Evolutionary conservation across 2,329 filamentous ascomycete genomes (phyloP), one percentile per base, ranked within the genome.

Genomic region (Cercospora zeae-maydis): DNA sequence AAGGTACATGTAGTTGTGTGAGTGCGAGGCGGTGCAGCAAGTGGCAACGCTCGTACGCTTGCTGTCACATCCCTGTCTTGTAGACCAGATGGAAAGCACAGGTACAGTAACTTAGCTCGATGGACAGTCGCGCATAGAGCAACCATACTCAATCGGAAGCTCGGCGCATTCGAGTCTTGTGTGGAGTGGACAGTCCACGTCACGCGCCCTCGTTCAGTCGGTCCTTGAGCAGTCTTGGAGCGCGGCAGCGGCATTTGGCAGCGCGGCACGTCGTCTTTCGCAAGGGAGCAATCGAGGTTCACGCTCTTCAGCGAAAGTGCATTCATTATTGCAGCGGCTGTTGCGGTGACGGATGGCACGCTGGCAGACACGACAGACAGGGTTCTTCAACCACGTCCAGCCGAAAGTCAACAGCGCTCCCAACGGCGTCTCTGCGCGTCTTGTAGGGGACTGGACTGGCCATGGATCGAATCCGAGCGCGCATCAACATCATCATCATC

Each of bases 391-490:
- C 24, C 24, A 27, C 36, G 54, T 57, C 54, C n/a, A 45, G 16
- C 19, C 54, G 8, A 33, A n/a, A 57, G 54, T 45, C 54, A 31
- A 13, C 21, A 45, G 27, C 21, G n/a, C 10, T 31, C 36, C 54
- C 54, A 57, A 57, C 54, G 27, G 36, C 54, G 14, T 57, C 54
- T 42, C 54, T 34, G 27, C 54, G 37, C 31, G 19, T 39, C 24
- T 39, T 33, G 8, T 36, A 14, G 52, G 6, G n/a, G n/a, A n/a
- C n/a, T n/a, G n/a, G 19, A 55, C 10, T 13, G 33, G 52, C 52
- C 52, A 33, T 19, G 13, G 37, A 42, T 30, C 54, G 37, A 34
- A 36, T 16, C 13, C 19, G 33, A 5, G 14, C 19, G 52, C 33
- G 24, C 24, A 3, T 27, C 24, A 27, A n/a, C 39, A 36, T 47